phyloP scores from a whole-genome alignment of 805 yeast species.

The Spathaspora gorwiae region DNA sequence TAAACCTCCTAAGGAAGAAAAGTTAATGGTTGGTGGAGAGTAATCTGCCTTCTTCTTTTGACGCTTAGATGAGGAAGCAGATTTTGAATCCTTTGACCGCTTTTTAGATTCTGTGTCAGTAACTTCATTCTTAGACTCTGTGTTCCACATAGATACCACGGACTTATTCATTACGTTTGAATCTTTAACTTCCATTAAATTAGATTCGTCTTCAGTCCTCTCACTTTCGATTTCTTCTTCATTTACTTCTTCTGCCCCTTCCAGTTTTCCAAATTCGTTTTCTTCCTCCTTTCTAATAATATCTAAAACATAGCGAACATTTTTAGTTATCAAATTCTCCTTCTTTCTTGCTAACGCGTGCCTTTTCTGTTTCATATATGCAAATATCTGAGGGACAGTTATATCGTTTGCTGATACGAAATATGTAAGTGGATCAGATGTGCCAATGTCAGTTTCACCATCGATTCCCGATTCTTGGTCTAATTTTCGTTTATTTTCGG shows the following conservation, averaged over 20 bases:
- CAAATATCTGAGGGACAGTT: slow-evolving; percentile 45
- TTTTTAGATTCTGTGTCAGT: slow-evolving; percentile 34
- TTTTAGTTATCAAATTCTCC: slow-evolving; percentile 54
- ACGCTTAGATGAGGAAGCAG: slow-evolving; percentile 25
- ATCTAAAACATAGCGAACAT: slow-evolving; percentile 56
- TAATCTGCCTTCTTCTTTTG: slow-evolving; percentile 48
- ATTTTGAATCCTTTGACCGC: slow-evolving; percentile 42
- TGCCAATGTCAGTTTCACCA: neutral
- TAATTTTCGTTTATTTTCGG: slow-evolving; percentile 27
- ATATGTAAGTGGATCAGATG: slow-evolving; percentile 31
- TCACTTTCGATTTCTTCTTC: slow-evolving; percentile 21
- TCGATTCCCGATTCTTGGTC: neutral
- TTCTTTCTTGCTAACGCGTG: slow-evolving; percentile 66
- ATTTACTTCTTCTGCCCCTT: slow-evolving; percentile 31
- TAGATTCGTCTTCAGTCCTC: slow-evolving; percentile 33
- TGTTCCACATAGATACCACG: slow-evolving; percentile 68
- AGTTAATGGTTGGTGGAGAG: slow-evolving; percentile 62
- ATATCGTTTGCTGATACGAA: slow-evolving; percentile 64
- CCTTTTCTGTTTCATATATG: slow-evolving; percentile 61
- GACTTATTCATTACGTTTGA: slow-evolving; percentile 70
- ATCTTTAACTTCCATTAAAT: slow-evolving; percentile 63
- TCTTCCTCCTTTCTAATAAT: slow-evolving; percentile 57
- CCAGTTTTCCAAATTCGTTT: slow-evolving; percentile 43
- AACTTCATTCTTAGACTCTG: slow-evolving; percentile 5
- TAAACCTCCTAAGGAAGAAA: slow-evolving; percentile 84